phyloP scores from a whole-genome alignment of 2,329 filamentous ascomycete genomes.

The Fusarium hostae region DNA sequence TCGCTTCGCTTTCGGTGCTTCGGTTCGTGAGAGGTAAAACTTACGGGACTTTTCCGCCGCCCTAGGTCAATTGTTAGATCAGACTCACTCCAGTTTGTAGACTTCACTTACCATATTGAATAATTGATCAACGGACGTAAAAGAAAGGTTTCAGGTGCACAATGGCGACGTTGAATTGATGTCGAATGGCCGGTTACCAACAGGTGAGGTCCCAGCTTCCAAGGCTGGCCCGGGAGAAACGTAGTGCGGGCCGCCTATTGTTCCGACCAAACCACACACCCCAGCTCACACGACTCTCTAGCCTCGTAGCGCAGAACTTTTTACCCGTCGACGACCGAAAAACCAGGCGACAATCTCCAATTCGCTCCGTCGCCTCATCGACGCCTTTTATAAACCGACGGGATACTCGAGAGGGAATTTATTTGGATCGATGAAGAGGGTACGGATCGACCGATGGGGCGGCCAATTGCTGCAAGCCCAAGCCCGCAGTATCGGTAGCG shows the following conservation, averaged over 20 bases:
- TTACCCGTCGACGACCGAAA: slow-evolving; percentile 43
- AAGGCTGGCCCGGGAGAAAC: slow-evolving; percentile 29
- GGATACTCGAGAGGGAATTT: slow-evolving; percentile 33
- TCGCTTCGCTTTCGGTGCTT: slow-evolving; percentile 20
- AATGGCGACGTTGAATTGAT: slow-evolving; percentile 46
- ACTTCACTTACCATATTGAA: slow-evolving; percentile 66
- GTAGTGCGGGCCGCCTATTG: slow-evolving; percentile 39
- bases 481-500: slow-evolving; percentile 19
- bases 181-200: slow-evolving; percentile 28
- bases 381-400: slow-evolving; percentile 16
- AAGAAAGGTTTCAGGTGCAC: slow-evolving; percentile 41
- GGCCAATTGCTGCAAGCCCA: slow-evolving; percentile 54
- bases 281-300: slow-evolving; percentile 50
- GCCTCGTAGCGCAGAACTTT: slow-evolving; percentile 50
- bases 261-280: slow-evolving; percentile 37
- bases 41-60: slow-evolving; percentile 75
- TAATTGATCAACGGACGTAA: slow-evolving; percentile 50
- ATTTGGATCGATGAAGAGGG: slow-evolving; percentile 54
- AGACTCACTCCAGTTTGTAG: not conserved
- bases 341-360: slow-evolving; percentile 25
- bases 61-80: slow-evolving; percentile 63
- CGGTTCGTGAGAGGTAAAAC: slow-evolving; percentile 45
- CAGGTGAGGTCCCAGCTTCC: slow-evolving; percentile 27
- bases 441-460: slow-evolving; percentile 56
- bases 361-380: slow-evolving; percentile 21